Evolutionary conservation across 805 yeast species (phyloP), one percentile per base, ranked within the genome.

Genomic region (Suhomyces tanzawaensis): DNA sequence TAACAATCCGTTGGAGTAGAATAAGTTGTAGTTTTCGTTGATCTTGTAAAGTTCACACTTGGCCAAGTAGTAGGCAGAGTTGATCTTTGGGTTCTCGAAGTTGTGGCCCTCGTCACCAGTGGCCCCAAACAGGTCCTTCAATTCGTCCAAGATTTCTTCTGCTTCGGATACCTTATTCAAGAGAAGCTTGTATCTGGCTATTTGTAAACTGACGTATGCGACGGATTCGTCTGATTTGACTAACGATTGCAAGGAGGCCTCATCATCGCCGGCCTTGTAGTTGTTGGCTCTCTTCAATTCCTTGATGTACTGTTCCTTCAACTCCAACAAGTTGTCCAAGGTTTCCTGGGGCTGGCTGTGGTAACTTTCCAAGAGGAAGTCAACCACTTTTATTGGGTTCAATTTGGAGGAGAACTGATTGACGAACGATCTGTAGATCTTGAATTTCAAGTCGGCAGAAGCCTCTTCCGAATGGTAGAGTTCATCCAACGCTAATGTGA

Each of bases 41-140:
- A 76, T 60, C 62, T 87, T 82, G 71, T 77, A 80, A 55, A 81
- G 79, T 54, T 84, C 85, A 39, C 96, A 79, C 51, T 78, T 81
- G 16, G 91, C 81, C 45, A 83, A 78, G 61, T 87, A 91, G 61
- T 73, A 91, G 21, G 95, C 85, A 18, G 95, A 88, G 49, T 82
- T 82, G 47, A 93, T 79, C 51, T 79, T 77, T n/a, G 71, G 49
- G 44, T 52, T 57, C 47, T 59, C 64, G 19, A 62, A 63, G 37
- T 57, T 58, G 33, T 55, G 55, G 29, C 52, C 47, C 12, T 26
- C 24, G 15, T 56, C 42, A 21, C 48, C 53, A 19, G 39, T 42
- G 24, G 53, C 40, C 23, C 86, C 90, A 38, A 90, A 72, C 44
- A 73, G 66, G 42, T 64, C 66, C 34, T 77, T 72, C 32, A 84